Conservation (phyloP, 495 filamentous ascomycete species). For the Aspergillus nanangensis region DNA sequence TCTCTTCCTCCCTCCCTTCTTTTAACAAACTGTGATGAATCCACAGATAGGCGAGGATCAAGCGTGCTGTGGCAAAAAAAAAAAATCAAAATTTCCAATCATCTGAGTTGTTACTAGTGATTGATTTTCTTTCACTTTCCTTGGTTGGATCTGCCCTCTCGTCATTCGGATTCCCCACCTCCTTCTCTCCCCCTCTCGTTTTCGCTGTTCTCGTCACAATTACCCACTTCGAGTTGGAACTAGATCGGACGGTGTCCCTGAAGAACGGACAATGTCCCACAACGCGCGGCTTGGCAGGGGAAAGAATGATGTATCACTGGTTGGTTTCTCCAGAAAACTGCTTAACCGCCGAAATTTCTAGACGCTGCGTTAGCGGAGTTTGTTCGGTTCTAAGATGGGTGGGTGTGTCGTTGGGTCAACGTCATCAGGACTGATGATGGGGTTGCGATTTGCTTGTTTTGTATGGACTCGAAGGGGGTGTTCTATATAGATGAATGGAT, state of each 20-base stretch:
- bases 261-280: conserved; percentile 15
- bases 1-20: no score
- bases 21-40: no score
- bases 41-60: no score
- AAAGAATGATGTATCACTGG: conserved; percentile 12
- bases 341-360: conserved; percentile 19
- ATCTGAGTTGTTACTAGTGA: no score
- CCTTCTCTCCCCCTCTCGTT: conserved; percentile 5
- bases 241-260: conserved; percentile 15
- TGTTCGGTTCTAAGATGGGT: conserved; percentile 8
- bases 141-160: not conserved
- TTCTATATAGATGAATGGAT: not conserved
- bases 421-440: not conserved
- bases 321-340: not conserved
- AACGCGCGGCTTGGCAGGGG: conserved; percentile 21
- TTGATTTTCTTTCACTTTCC: no score
- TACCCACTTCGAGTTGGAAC: conserved; percentile 8
- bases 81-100: no score
- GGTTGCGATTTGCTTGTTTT: not conserved
- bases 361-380: conserved; percentile 19
- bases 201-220: conserved; percentile 1
- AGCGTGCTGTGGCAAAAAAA: no score
- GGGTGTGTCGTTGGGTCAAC: not conserved
- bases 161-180: not conserved
- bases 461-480: not conserved